These are phyloP conservation scores for Cystobasidium slooffiae DNA, from an alignment of 1,284 basidiomycete species.

Conservation along the genomic window DNA sequence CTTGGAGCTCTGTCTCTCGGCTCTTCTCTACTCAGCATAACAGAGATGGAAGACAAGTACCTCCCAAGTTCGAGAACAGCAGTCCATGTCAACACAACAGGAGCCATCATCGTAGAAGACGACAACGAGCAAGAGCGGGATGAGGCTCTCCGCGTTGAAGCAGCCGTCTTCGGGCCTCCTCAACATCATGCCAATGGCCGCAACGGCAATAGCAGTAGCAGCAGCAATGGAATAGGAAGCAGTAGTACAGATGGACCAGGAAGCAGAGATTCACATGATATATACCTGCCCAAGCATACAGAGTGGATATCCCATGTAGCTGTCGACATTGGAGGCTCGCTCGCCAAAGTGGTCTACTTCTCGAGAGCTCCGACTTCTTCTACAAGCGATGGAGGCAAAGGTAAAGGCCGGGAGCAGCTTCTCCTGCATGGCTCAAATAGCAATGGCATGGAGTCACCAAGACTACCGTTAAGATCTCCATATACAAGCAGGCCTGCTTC, in stretches of 20 bases:
- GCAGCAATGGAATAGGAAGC: constrained; percentile 21
- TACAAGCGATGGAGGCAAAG: constrained; percentile 26
- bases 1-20: not conserved
- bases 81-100: constrained; percentile 40
- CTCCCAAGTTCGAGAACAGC: constrained; percentile 38
- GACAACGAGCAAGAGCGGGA: constrained; percentile 9
- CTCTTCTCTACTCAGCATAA: not conserved
- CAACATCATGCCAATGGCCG: not conserved
- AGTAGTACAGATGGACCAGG: constrained; percentile 7
- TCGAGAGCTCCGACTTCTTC: constrained; percentile 75
- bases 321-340: constrained; percentile 91
- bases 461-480: constrained; percentile 41
- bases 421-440: constrained; percentile 5
- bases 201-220: constrained; percentile 1
- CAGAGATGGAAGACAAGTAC: constrained; percentile 38
- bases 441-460: constrained; percentile 6
- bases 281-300: constrained; percentile 93
- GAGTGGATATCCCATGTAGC: constrained; percentile 96
- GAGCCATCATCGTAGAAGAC: constrained; percentile 39
- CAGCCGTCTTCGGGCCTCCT: constrained; percentile 21
- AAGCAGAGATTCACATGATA: constrained; percentile 62
- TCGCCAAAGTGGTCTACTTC: constrained; percentile 99
- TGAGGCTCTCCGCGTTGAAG: constrained; percentile 12
- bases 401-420: constrained; percentile 19
- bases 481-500: constrained; percentile 45